Conservation (phyloP, 108 stramenopile species). For the Cyclotella distinguenda region DNA sequence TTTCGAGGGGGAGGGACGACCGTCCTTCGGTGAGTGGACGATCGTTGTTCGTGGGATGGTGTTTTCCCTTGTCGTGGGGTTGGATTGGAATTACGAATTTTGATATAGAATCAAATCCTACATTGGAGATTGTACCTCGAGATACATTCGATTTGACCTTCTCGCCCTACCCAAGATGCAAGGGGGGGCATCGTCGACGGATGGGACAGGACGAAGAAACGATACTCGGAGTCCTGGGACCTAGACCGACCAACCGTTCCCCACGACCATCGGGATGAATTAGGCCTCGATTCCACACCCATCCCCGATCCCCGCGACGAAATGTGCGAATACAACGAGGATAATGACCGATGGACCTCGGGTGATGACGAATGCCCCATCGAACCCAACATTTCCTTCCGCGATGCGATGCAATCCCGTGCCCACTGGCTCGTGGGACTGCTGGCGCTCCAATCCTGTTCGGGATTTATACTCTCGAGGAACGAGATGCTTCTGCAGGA, state of each 20-base stretch:
- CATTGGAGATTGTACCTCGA: no score
- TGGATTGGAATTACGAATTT: not conserved
- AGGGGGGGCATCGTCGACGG: constrained; percentile 28
- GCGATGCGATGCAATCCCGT: constrained; percentile 46
- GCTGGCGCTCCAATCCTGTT: constrained; percentile 45
- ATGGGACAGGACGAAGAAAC: constrained; percentile 19
- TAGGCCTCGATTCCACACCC: constrained; percentile 1
- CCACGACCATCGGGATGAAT: not conserved
- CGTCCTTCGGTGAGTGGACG: constrained; percentile 4
- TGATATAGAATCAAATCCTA: no score
- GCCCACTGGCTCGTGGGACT: constrained; percentile 56
- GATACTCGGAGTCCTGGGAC: constrained; percentile 33
- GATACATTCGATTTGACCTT: not conserved
- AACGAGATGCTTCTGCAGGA: constrained; percentile 49
- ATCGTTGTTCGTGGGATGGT: not conserved
- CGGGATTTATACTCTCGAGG: constrained; percentile 47
- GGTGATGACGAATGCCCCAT: constrained; percentile 39
- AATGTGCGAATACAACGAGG: constrained; percentile 3
- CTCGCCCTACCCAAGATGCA: constrained; percentile 9
- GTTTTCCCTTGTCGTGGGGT: not conserved
- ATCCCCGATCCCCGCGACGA: not conserved
- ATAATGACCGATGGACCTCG: constrained; percentile 7
- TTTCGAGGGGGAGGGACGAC: constrained; percentile 63
- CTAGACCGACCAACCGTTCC: not conserved
- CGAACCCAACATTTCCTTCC: constrained; percentile 44